Conservation (phyloP, 805 yeast genomes). For the Monosporozyma solicola region DNA sequence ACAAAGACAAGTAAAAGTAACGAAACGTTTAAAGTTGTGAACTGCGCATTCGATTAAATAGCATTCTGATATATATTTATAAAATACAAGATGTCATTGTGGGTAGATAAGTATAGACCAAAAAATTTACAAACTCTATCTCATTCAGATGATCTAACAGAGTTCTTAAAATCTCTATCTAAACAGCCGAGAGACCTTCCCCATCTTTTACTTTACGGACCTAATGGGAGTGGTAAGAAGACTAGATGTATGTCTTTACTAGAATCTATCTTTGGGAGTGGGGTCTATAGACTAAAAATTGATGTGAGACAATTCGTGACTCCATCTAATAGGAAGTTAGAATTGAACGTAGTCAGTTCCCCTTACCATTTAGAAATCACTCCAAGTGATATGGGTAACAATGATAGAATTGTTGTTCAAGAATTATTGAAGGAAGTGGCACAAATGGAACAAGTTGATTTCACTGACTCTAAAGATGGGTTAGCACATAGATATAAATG, state of each 20-base stretch:
- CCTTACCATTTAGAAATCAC: slow-evolving; percentile 90
- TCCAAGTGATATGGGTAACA: slow-evolving; percentile 93
- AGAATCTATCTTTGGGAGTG: slow-evolving; percentile 71
- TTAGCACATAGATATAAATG: slow-evolving; percentile 57
- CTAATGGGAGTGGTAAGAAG: slow-evolving; percentile 95
- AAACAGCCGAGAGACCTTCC: slow-evolving; percentile 60
- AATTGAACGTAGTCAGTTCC: slow-evolving; percentile 87
- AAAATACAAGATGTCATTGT: slow-evolving; percentile 58
- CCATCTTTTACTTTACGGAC: slow-evolving; percentile 86
- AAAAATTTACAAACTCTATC: slow-evolving; percentile 50
- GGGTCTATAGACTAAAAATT: slow-evolving; percentile 76
- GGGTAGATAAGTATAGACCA: slow-evolving; percentile 96
- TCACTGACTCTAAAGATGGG: slow-evolving; percentile 37
- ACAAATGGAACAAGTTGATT: slow-evolving; percentile 91
- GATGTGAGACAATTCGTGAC: slow-evolving; percentile 82
- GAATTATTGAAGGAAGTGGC: slow-evolving; percentile 91
- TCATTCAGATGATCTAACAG: slow-evolving; percentile 59
- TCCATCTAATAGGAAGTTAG: slow-evolving; percentile 65
- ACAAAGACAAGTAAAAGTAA: not conserved
- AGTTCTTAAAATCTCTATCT: slow-evolving; percentile 45
- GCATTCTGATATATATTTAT: not conserved
- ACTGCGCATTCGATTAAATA: not conserved
- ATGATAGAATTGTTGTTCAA: slow-evolving; percentile 91
- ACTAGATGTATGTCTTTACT: slow-evolving; percentile 80
- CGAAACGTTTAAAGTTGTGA: not conserved